These are phyloP conservation scores for Pseudogymnoascus sp. DNA, from an alignment of 2,329 filamentous ascomycete genomes.

Conservation along the genomic window DNA sequence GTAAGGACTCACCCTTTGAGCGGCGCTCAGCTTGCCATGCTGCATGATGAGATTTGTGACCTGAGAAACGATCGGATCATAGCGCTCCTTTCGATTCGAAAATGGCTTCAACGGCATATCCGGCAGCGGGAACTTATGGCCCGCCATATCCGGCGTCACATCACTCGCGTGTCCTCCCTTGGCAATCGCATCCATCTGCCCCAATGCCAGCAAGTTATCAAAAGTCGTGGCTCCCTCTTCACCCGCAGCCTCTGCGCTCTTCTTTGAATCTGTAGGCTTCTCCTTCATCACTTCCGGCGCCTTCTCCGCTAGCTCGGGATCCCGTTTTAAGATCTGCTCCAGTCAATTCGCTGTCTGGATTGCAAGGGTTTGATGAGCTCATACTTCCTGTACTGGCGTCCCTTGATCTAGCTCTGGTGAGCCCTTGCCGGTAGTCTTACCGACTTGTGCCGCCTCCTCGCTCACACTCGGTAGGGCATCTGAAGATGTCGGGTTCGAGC, in stretches of 20 bases:
- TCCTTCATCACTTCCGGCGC: slow-evolving; percentile 60
- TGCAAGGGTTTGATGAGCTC: slow-evolving; percentile 18
- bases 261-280: slow-evolving; percentile 34
- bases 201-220: slow-evolving; percentile 25
- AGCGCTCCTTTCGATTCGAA: slow-evolving; percentile 65
- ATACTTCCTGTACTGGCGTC: slow-evolving; percentile 57
- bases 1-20: slow-evolving; percentile 61
- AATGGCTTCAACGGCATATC: slow-evolving; percentile 52
- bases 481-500: slow-evolving; percentile 38
- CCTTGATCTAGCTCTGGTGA: slow-evolving; percentile 57
- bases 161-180: slow-evolving; percentile 20
- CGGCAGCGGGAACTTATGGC: slow-evolving; percentile 64
- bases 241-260: slow-evolving; percentile 16
- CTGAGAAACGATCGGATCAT: slow-evolving; percentile 77
- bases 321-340: slow-evolving; percentile 51
- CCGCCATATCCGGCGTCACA: slow-evolving; percentile 15
- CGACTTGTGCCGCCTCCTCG: slow-evolving; percentile 54
- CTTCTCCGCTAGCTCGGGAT: slow-evolving; percentile 51
- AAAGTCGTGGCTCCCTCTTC: slow-evolving; percentile 27
- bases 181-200: slow-evolving; percentile 25
- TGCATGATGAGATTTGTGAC: slow-evolving; percentile 86
- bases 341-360: slow-evolving; percentile 14
- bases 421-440: slow-evolving; percentile 46
- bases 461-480: slow-evolving; percentile 49
- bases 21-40: slow-evolving; percentile 79